Base-by-base conservation (phyloP, 495 filamentous ascomycete genomes). In the Staphylotrichum longicolle region DNA sequence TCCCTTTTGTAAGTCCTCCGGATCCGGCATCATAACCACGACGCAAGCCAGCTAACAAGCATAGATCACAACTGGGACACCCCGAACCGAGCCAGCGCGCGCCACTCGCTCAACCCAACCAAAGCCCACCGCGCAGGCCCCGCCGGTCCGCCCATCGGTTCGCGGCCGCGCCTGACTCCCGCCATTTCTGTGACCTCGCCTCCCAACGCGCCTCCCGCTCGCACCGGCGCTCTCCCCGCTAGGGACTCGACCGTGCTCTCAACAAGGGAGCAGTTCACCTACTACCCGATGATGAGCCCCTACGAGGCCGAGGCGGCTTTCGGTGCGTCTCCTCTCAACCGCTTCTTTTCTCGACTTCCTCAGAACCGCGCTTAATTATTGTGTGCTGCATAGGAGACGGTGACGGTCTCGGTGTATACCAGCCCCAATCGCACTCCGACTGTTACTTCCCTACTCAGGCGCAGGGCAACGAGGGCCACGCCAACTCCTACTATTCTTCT, bases 1-100 rank as follows among this genome's bases (percentile, higher is more conserved):
- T 3, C 41, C 61, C 8, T 70, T 70, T 42, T 41, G 68, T 70
- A 46, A 65, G 68, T 63, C 35, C 12, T 10, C 45, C 20, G n/a
- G 7, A 5, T 14, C 4, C 40, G 35, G 1, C 41, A 54, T 57
- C 30, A 10, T 15, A 27, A 20, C 1, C 49, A n/a, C 33, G 4
- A 15, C 0, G 5, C 33, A 3, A 27, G 20, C 20, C 20, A 27
- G 1, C 34, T 1, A 4, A 3, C 9, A 54, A 53, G 27, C 20
- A 11, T 39, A 49, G 54, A n/a, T 7, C 60, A 55, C 52, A 62
- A 62, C 60, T 57, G 53, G 53, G 46, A 58, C 11, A 39, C 20
- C 3, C 65, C 66, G 35, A 66, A 63, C 50, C 64, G 64, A 30
- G 30, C 56, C 48, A 6, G 35, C 14, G 58, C 51, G 14, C 27